Base-by-base conservation (phyloP, 306 rosid genomes). In the Pueraria montana region DNA sequence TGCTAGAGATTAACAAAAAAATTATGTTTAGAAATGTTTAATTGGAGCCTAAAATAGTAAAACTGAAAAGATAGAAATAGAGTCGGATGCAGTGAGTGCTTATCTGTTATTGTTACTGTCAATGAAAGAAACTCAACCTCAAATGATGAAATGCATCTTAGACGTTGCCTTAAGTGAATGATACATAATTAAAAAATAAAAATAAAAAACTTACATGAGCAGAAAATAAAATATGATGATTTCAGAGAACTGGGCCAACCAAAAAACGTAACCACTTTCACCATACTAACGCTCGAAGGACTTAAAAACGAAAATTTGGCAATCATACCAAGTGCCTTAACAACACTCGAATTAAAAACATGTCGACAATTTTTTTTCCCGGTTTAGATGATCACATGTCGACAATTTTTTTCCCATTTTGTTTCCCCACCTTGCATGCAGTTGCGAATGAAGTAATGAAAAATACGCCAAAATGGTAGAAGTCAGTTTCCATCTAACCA, bases 401-500 rank as follows among this genome's bases (percentile, higher is more conserved):
- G 36, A 64, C 58, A 59, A 38, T 23, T 11, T 40, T 59, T 24
- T 64, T 38, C 9, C 38, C 38, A 27, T 55, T 55, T 68, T 50
- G 27, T 67, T 13, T 45, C 78, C 78, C 52, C 30, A 40, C 46
- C 74, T 61, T 62, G 55, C 42, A 70, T 77, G 74, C 26, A 77
- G 65, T 83, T 71, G 61, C 69, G 32, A 42, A 67, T 38, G 65
- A 66, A 62, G 87, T 3, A 70, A 87, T 42, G 16, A 32, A 76
- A 72, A 70, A 38, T 38, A 52, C 52, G 34, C 81, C 84, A 77
- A 84, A 56, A 80, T 40, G 74, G 85, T 14, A 69, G 71, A 81
- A 70, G 69, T 69, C 52, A 81, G 53, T 50, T 85, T 76, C 80
- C 81, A 86, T 77, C 83, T 84, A 78, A 84, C 76, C 88, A 86